Base-by-base conservation (phyloP, 257 asterid species). In the Lantana camara region DNA sequence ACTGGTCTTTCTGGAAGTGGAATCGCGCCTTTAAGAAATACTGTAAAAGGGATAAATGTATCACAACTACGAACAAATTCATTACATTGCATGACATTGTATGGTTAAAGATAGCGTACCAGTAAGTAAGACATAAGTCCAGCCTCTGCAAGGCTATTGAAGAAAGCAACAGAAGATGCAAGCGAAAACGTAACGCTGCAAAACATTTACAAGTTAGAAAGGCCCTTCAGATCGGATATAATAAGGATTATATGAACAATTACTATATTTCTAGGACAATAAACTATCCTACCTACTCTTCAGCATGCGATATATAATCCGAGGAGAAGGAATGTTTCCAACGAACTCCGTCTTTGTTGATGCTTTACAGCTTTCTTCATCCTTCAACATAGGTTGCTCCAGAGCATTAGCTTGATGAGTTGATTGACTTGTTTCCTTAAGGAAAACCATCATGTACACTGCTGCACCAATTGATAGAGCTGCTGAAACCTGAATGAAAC, bases 21-120 rank as follows among this genome's bases (percentile, higher is more conserved):
- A 90, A 87, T 34, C 86, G 88, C 0, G 97, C 96, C 79, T 83
- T 90, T 75, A 90, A 71, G 77, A 74, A 90, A 77, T 77, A 87
- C 97, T 90, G 95, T 82, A 35, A 38, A 57, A 37, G 32, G 23
- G 23, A 61, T 61, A 37, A 57, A 61, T 16, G 47, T 10, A 47
- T 53, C 41, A 68, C 10, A 42, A 60, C 30, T 15, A 29, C 27
- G 48, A 69, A 38, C 48, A 30, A 22, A 14, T 50, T 56, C 1
- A 19, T 12, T n/a, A n/a, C n/a, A n/a, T n/a, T n/a, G n/a, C n/a
- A n/a, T n/a, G n/a, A n/a, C n/a, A n/a, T n/a, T n/a, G n/a, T n/a
- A n/a, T n/a, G 23, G 59, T 68, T 53, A n/a, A 16, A 50, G 15
- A 62, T 41, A 63, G 60, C 52, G 51, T 49, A 84, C 91, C 86